Conservation (phyloP, 139 green algal genomes). For the Chlamydomonas sphaeroides region DNA sequence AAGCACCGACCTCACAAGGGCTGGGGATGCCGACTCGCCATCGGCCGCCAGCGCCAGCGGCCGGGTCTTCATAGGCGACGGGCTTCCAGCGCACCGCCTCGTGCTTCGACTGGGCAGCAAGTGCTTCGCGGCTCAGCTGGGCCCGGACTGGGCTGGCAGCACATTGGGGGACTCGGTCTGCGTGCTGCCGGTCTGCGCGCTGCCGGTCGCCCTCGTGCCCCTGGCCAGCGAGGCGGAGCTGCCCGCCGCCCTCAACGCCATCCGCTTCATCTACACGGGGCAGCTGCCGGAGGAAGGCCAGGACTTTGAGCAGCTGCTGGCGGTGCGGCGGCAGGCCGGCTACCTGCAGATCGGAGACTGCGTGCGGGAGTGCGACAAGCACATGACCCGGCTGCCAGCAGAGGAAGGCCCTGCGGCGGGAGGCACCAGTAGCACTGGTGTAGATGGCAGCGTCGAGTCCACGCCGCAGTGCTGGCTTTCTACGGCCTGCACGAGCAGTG, state of each 20-base stretch:
- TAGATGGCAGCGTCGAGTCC: background rate
- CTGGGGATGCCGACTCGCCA: no score
- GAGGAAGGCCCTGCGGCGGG: no score
- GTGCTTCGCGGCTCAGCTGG: no score
- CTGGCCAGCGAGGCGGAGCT: background rate
- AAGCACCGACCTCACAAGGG: no score
- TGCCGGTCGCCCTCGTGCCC: background rate
- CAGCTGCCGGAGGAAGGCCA: background rate
- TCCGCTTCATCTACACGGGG: slow-evolving; percentile 19
- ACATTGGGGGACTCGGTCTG: no score
- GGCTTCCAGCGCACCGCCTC: no score
- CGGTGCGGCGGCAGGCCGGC: background rate
- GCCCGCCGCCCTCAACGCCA: background rate
- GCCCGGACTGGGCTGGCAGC: no score
- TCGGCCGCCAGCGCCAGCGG: no score
- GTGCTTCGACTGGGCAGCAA: no score
- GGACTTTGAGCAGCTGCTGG: background rate
- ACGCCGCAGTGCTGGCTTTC: slow-evolving; percentile 7
- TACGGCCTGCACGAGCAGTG: background rate
- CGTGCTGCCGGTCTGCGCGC: no score
- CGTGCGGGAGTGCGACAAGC: background rate
- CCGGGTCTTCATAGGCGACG: no score
- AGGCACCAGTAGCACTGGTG: no score
- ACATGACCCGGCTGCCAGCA: background rate
- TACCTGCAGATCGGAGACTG: slow-evolving; percentile 19